These are phyloP conservation scores for Staphylotrichum tortipilum DNA, from an alignment of 495 filamentous ascomycete genomes.

Conservation along the genomic window DNA sequence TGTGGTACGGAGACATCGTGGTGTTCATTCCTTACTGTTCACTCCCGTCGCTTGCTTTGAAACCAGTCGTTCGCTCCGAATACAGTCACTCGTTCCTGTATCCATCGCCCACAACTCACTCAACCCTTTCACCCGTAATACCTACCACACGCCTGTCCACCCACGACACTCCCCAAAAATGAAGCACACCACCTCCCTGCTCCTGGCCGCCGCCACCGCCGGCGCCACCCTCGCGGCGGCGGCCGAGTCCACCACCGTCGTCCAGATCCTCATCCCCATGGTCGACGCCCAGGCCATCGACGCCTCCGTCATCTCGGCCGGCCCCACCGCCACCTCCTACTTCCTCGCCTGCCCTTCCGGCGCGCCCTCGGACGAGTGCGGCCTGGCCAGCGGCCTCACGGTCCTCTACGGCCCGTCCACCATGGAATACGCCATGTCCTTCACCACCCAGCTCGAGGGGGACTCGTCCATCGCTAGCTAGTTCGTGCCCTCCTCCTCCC, in stretches of 20 bases:
- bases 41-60: no score
- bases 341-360: conserved; percentile 32
- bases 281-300: conserved; percentile 29
- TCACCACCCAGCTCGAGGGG: no score
- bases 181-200: conserved; percentile 9
- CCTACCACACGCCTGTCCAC: not conserved
- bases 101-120: not conserved
- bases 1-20: no score
- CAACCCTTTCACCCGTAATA: not conserved
- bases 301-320: conserved; percentile 36
- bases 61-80: no score
- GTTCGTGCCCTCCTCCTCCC: not conserved
- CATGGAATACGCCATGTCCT: conserved; percentile 14
- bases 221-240: conserved; percentile 16
- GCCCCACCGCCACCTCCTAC: conserved; percentile 33
- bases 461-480: no score
- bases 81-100: no score
- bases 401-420: conserved; percentile 26
- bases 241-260: conserved; percentile 20
- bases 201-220: conserved; percentile 19
- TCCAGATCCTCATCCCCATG: conserved; percentile 30
- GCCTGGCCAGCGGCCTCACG: conserved; percentile 18
- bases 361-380: conserved; percentile 13
- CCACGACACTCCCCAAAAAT: conserved; percentile 1
- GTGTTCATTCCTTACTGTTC: no score